A percentile compares a stretch with the other conserved stretches of the same genome.
Evolutionary conservation across 2,329 filamentous ascomycete genomes (phyloP).

Genomic region (Mycosphaerella sp.): DNA sequence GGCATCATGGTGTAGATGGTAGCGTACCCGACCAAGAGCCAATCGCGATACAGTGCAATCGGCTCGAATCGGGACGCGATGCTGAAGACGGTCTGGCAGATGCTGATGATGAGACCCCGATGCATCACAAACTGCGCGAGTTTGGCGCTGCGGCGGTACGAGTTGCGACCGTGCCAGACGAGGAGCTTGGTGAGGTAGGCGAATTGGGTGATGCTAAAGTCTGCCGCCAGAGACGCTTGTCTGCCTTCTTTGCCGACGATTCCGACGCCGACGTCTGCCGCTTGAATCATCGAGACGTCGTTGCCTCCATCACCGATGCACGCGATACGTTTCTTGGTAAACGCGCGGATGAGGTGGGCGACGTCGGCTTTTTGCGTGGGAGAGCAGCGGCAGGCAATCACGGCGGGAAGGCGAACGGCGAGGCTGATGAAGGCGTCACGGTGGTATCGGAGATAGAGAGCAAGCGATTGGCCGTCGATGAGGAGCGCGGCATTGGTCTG

Average conservation of each 20-base stretch:
- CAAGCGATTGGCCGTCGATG: conserved; percentile 87
- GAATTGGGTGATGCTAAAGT: conserved; percentile 96
- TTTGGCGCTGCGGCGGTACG: conserved; percentile 92
- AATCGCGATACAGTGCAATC: conserved; percentile 90
- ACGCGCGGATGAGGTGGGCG: conserved; percentile 78
- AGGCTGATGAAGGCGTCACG: conserved; percentile 78
- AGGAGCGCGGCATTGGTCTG: conserved; percentile 82
- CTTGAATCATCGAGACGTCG: conserved; percentile 98
- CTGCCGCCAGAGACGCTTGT: conserved; percentile 88
- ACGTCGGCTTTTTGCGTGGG: conserved; percentile 96
- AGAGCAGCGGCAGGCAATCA: conserved; percentile 93
- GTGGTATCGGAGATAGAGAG: conserved; percentile 76
- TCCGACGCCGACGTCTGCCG: conserved; percentile 92
- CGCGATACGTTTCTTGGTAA: conserved; percentile 91
- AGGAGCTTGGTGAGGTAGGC: conserved; percentile 89
- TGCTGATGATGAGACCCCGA: conserved; percentile 85
- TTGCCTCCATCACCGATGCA: conserved; percentile 98
- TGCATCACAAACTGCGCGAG: conserved; percentile 98
- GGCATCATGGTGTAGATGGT: conserved; percentile 92
- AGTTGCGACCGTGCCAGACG: conserved; percentile 98
- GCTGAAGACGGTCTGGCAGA: conserved; percentile 96
- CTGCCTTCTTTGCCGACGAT: conserved; percentile 97
- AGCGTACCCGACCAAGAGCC: conserved; percentile 93
- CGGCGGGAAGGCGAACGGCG: conserved; percentile 80
- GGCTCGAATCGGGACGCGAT: conserved; percentile 90